These are phyloP conservation scores for Arthrobotrys conoides DNA, from an alignment of 2,329 filamentous ascomycete species.

Conservation along the genomic window DNA sequence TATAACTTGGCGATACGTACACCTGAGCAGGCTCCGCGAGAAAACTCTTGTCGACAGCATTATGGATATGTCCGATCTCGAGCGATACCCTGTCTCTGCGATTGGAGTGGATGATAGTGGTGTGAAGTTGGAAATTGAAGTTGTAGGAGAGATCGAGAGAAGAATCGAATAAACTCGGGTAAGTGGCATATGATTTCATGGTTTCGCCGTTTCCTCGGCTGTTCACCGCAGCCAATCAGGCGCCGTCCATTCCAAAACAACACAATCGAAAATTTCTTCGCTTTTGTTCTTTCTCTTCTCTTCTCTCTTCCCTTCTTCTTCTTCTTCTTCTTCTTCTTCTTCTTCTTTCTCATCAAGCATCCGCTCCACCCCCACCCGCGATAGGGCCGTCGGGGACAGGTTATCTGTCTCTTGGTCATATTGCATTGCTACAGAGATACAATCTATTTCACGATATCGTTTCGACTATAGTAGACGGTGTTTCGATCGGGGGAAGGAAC, in stretches of 20 bases:
- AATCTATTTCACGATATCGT: conserved; percentile 59
- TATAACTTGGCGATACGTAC: conserved; percentile 31
- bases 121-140: conserved; percentile 31
- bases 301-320: conserved; percentile 22
- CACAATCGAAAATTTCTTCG: conserved; percentile 28
- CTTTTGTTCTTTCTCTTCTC: conserved; percentile 22
- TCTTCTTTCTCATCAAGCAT: conserved; percentile 58
- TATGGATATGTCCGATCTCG: conserved; percentile 5
- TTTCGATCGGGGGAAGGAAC: conserved; percentile 45
- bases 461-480: conserved; percentile 61
- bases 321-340: conserved; percentile 27
- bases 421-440: conserved; percentile 60
- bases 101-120: conserved; percentile 6
- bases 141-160: neutral
- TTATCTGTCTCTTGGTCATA: conserved; percentile 55
- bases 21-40: conserved; percentile 50
- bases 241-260: conserved; percentile 37
- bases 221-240: conserved; percentile 56
- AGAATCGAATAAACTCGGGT: conserved; percentile 37
- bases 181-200: conserved; percentile 59
- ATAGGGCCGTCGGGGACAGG: conserved; percentile 46
- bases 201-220: conserved; percentile 45
- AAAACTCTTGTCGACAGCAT: conserved; percentile 58
- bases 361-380: conserved; percentile 60
- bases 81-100: conserved; percentile 12